Conservation (phyloP, 805 yeast species). For the Alloascoidea africana region DNA sequence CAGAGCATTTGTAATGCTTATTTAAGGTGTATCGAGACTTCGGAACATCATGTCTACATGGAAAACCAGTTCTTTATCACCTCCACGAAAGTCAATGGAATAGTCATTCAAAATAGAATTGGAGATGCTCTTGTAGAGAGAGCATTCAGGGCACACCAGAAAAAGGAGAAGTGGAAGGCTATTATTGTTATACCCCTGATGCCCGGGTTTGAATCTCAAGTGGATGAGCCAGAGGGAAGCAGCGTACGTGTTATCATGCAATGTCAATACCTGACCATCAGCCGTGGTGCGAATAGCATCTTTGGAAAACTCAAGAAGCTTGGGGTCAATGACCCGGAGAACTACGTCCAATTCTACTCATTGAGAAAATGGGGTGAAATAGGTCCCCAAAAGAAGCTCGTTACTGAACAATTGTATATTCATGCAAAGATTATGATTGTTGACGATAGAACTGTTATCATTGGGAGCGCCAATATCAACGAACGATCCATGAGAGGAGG, state of each 20-base stretch:
- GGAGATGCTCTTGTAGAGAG: constrained; percentile 98
- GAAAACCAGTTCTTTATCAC: constrained; percentile 94
- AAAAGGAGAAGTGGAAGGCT: constrained; percentile 75
- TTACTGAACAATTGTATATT: constrained; percentile 83
- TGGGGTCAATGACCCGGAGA: constrained; percentile 74
- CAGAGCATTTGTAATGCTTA: constrained; percentile 89
- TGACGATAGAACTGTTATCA: constrained; percentile 86
- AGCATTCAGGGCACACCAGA: constrained; percentile 74
- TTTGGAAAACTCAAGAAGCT: constrained; percentile 65
- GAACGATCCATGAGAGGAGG: constrained; percentile 92
- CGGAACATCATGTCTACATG: constrained; percentile 84
- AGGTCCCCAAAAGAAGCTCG: constrained; percentile 57
- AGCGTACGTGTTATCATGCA: constrained; percentile 94
- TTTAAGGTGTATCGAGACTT: constrained; percentile 75
- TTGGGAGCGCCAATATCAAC: constrained; percentile 94
- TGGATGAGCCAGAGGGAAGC: constrained; percentile 87
- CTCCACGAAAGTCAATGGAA: constrained; percentile 69
- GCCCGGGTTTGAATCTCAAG: constrained; percentile 95
- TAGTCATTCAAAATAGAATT: constrained; percentile 69
- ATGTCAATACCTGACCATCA: constrained; percentile 87
- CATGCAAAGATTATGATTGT: constrained; percentile 88
- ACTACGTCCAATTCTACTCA: constrained; percentile 84
- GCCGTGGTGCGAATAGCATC: constrained; percentile 78
- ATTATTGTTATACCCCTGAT: constrained; percentile 83
- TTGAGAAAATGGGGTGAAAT: constrained; percentile 91